Conservation (phyloP, 106 monocot species). For the Gastrodia elata region DNA sequence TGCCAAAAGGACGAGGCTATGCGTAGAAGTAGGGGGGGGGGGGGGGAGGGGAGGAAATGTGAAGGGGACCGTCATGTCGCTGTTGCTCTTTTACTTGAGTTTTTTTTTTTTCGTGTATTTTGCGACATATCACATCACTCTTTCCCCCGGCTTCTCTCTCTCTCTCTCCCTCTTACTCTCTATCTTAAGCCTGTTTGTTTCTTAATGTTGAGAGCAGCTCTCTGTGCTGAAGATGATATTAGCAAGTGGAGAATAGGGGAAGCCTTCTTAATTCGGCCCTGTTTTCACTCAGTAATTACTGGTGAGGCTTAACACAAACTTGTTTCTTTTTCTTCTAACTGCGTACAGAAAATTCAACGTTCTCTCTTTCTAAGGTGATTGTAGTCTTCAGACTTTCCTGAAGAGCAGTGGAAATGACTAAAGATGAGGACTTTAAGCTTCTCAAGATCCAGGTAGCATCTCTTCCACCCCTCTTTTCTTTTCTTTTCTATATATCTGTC, state of each 20-base stretch:
- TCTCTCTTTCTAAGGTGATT: not conserved
- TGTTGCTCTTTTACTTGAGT: not conserved
- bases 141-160: no score
- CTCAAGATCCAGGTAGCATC: constrained; percentile 27
- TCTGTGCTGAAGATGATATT: not conserved
- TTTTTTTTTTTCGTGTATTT: constrained; percentile 8
- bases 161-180: not conserved
- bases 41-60: not conserved
- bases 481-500: not conserved
- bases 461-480: not conserved
- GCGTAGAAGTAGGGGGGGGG: constrained; percentile 8
- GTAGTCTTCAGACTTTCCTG: not conserved
- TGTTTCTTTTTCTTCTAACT: not conserved
- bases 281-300: not conserved
- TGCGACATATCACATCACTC: constrained; percentile 10
- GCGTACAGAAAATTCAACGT: not conserved
- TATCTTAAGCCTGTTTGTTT: not conserved
- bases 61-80: constrained; percentile 5
- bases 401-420: constrained; percentile 15
- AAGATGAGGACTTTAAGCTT: constrained; percentile 28
- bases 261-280: not conserved
- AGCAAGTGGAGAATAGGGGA: not conserved
- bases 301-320: not conserved
- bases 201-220: not conserved
- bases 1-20: constrained; percentile 6